These are phyloP conservation scores for Acer campestre DNA, from an alignment of 345 rosid genomes.

Conservation along the genomic window DNA sequence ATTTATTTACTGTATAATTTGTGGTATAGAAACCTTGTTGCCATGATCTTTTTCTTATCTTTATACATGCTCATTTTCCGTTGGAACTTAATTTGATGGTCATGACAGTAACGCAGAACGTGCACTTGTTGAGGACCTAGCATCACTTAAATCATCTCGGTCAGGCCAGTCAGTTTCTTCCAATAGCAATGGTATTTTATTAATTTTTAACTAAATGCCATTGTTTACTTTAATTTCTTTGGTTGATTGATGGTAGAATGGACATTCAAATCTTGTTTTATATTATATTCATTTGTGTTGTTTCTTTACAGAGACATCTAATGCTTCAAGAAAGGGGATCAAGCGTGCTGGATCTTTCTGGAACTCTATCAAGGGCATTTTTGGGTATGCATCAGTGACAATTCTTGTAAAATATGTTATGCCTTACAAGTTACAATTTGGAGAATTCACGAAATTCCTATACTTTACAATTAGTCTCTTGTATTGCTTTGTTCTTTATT, in stretches of 20 bases:
- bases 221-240: not conserved
- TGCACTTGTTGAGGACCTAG: conserved; percentile 64
- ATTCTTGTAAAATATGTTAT: not conserved
- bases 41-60: not conserved
- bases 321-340: conserved; percentile 27
- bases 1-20: not conserved
- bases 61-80: not conserved
- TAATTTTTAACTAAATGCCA: not conserved
- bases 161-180: conserved; percentile 33
- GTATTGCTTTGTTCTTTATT: no score
- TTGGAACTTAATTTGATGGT: conserved; percentile 19
- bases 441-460: no score
- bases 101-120: conserved; percentile 64
- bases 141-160: conserved; percentile 48
- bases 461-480: no score
- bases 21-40: not conserved
- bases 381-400: conserved; percentile 41
- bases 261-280: not conserved
- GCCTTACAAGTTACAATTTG: no score
- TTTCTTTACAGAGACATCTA: conserved; percentile 23
- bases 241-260: not conserved
- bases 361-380: conserved; percentile 40
- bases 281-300: not conserved
- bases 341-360: conserved; percentile 35
- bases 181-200: conserved; percentile 35